Evolutionary conservation across 179 eudicot genomes (phyloP).

Genomic region (Corrigiola litoralis): DNA sequence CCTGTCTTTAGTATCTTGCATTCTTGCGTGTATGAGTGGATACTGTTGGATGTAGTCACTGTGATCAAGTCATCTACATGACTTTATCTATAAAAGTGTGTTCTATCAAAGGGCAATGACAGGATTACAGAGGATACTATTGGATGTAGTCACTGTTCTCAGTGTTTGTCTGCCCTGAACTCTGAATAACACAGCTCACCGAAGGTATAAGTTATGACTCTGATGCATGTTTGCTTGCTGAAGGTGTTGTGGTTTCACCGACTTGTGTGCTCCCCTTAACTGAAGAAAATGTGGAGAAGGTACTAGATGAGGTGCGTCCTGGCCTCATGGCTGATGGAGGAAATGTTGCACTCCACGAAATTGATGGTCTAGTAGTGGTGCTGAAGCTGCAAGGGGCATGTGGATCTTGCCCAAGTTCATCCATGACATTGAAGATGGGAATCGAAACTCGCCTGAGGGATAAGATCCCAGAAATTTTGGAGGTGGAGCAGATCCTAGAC

Average conservation of each 20-base stretch:
- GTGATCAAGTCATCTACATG: too few relatives aligned
- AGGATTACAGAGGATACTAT: too few relatives aligned
- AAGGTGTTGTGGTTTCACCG: constrained; percentile 55
- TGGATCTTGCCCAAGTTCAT: constrained; percentile 96
- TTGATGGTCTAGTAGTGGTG: constrained; percentile 85
- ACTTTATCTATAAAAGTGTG: too few relatives aligned
- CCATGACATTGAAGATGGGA: constrained; percentile 91
- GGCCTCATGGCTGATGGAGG: constrained; percentile 97
- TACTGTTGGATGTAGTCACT: too few relatives aligned
- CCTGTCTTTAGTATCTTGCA: too few relatives aligned
- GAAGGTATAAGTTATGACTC: background rate
- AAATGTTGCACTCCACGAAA: constrained; percentile 84
- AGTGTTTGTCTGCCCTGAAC: too few relatives aligned
- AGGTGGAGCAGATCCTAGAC: constrained; percentile 80
- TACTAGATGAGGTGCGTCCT: constrained; percentile 84
- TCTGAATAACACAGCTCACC: too few relatives aligned
- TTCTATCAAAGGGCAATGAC: too few relatives aligned
- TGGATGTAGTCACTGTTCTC: too few relatives aligned
- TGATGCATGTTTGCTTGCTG: constrained; percentile 4
- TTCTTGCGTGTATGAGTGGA: too few relatives aligned
- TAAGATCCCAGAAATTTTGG: constrained; percentile 85
- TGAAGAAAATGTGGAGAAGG: constrained; percentile 90
- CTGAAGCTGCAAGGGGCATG: constrained; percentile 94
- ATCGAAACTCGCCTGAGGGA: constrained; percentile 76
- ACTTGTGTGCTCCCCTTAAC: constrained; percentile 77